phyloP scores from a whole-genome alignment of 164 flowering plant species.

The Vitis vinifera region ASM3070453v1 NC_081815.1:1446501-1447000 shows the following conservation, averaged over 20 bases:
- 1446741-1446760: neutral
- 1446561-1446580: too few relatives aligned
- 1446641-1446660: too few relatives aligned
- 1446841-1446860: slow-evolving; percentile 53
- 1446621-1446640: too few relatives aligned
- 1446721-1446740: neutral
- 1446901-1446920: slow-evolving; percentile 10
- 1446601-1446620: too few relatives aligned
- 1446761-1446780: neutral
- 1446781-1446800: slow-evolving; percentile 1
- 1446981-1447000: slow-evolving; percentile 12
- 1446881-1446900: slow-evolving; percentile 4
- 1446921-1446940: neutral
- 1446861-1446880: slow-evolving; percentile 5
- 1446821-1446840: slow-evolving; percentile 16
- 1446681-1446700: too few relatives aligned
- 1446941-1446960: slow-evolving; percentile 18
- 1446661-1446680: too few relatives aligned
- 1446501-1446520: too few relatives aligned
- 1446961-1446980: slow-evolving; percentile 30
- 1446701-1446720: too few relatives aligned
- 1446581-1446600: too few relatives aligned
- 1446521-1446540: too few relatives aligned
- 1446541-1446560: too few relatives aligned
- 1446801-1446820: slow-evolving; percentile 50